Percentiles rank a stretch among this genome's conserved stretches.
These are phyloP conservation scores for Solanum bulbocastanum DNA, from an alignment of 257 asterid species.

Conservation along the genomic window DNA sequence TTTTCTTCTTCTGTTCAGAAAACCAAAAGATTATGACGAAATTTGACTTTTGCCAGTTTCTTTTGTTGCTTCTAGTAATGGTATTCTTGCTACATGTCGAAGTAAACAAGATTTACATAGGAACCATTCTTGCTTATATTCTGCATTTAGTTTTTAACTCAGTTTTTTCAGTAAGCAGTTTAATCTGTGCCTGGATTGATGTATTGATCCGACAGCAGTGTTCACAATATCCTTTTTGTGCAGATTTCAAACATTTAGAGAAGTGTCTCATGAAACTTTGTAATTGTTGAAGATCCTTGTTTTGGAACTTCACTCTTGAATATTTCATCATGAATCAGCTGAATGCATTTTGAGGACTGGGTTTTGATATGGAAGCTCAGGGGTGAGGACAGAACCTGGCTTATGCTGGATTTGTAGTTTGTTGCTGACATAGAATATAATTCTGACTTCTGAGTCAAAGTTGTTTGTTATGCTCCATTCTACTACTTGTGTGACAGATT, in stretches of 20 bases:
- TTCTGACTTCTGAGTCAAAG: neutral
- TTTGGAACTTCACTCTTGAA: slow-evolving; percentile 29
- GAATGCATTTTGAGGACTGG: slow-evolving; percentile 18
- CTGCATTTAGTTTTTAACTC: neutral
- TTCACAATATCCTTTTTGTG: slow-evolving; percentile 54
- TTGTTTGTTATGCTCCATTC: neutral
- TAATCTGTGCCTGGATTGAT: slow-evolving; percentile 24
- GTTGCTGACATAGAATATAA: neutral
- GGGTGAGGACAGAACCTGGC: slow-evolving; percentile 31
- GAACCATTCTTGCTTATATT: neutral
- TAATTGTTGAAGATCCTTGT: slow-evolving; percentile 24
- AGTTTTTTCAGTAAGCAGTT: neutral
- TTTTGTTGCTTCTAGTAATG: slow-evolving; percentile 3
- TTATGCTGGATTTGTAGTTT: neutral
- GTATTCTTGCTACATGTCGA: neutral
- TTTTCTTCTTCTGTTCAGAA: neutral
- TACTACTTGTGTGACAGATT: neutral
- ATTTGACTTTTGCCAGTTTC: slow-evolving; percentile 9
- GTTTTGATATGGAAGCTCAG: slow-evolving; percentile 15
- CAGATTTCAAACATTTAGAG: slow-evolving; percentile 45
- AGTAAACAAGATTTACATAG: neutral
- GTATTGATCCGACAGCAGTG: slow-evolving; percentile 30
- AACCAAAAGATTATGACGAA: neutral
- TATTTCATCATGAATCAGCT: slow-evolving; percentile 18
- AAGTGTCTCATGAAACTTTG: slow-evolving; percentile 33